These are phyloP conservation scores for Camellia japonica DNA, from an alignment of 148 eudicot species.

Conservation along the genomic window DNA sequence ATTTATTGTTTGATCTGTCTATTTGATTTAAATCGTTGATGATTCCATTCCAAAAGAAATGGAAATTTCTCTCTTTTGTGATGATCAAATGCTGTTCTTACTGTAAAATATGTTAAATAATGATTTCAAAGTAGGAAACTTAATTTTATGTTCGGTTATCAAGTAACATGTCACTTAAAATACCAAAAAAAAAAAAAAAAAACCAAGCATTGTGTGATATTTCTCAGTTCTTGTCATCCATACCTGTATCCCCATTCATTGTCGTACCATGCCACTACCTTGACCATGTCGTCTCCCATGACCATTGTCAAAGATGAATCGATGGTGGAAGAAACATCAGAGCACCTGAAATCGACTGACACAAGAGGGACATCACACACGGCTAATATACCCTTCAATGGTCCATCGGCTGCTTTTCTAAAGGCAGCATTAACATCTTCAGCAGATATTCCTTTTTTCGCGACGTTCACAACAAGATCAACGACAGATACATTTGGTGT, in stretches of 20 bases:
- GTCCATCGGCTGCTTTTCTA: constrained; percentile 93
- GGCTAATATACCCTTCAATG: constrained; percentile 74
- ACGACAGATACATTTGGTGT: constrained; percentile 97
- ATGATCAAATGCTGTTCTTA: no score
- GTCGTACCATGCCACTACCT: constrained; percentile 99
- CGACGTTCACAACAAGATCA: constrained; percentile 88
- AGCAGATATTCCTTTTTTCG: constrained; percentile 83
- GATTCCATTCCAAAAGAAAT: no score
- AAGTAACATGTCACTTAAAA: no score
- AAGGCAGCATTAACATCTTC: constrained; percentile 93
- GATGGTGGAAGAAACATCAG: constrained; percentile 82
- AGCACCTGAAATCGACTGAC: constrained; percentile 89
- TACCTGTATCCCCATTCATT: constrained; percentile 99
- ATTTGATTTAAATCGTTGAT: no score
- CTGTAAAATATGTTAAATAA: no score
- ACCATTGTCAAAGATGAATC: constrained; percentile 97
- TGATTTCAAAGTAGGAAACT: no score
- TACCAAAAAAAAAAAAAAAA: no score
- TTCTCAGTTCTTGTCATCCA: not conserved
- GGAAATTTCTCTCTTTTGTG: no score
- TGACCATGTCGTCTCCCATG: constrained; percentile 99
- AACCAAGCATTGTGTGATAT: no score
- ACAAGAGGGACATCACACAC: constrained; percentile 93
- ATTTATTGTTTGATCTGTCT: no score
- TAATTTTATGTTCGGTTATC: no score